Evolutionary conservation across 257 asterid genomes (phyloP), one percentile per base, ranked within the genome.

Genomic region (Gentiana straminea): DNA sequence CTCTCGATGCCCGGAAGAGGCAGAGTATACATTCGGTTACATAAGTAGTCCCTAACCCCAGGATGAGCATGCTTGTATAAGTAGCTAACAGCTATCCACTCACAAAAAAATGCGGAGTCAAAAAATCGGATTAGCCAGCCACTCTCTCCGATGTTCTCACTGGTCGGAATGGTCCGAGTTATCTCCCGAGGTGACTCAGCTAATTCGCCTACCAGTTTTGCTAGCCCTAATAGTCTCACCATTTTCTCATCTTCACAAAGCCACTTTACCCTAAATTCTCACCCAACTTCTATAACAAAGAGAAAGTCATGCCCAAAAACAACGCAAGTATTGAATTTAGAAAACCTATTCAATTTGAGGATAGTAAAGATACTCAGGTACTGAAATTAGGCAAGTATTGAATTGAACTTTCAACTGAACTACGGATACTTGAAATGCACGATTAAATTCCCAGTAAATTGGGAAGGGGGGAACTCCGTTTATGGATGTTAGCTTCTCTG

Each of bases 31-130:
- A 88, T 88, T 68, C 96, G 84, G 71, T 88, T 88, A 72, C 96
- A 88, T 66, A 88, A 64, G 77, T 88, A 88, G 63, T 88, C 96
- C 49, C 96, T 73, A 59, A 88, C 96, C 46, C 96, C 96, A 2
- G 94, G 76, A 34, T 88, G 96, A 71, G 79, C 86, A 77, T 88
- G 96, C 79, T 82, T 88, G 77, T 88, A 88, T 55, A 88, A 86
- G 77, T 88, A 88, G 79, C 96, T 88, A 52, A 88, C 96, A 39
- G 96, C 96, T 73, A 88, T 88, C 96, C 96, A 88, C 76, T 88
- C 96, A 67, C 96, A 88, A 78, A 88, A 88, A 41, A 88, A 88
- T 1, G 96, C 61, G 9, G 96, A 88, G 71, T 88, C 94, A 34
- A 88, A 88, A 78, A 88, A 88, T 46, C 96, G 81, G 61, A 88